These are phyloP conservation scores for Allomyces javanicus DNA, from an alignment of 192 early-diverging fungal genomes.

Conservation along the genomic window DNA sequence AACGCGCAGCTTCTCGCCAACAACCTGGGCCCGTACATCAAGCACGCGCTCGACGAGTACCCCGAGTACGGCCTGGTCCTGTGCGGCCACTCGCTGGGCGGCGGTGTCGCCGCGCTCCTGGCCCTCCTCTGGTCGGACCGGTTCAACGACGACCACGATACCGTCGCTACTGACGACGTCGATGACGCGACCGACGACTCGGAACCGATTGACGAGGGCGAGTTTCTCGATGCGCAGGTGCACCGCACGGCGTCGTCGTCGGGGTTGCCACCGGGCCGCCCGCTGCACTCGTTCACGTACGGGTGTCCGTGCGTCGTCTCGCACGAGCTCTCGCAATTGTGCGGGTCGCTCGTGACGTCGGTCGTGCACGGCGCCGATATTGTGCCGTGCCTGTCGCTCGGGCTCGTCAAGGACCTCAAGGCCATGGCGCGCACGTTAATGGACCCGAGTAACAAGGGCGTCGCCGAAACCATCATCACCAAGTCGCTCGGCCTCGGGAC, in stretches of 20 bases:
- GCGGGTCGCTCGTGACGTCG: constrained; percentile 51
- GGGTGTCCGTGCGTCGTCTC: constrained; percentile 64
- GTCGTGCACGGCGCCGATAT: constrained; percentile 68
- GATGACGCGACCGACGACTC: background rate
- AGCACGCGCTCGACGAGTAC: constrained; percentile 42
- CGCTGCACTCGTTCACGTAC: constrained; percentile 68
- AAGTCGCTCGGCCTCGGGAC: constrained; percentile 28
- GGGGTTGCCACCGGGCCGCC: constrained; percentile 44
- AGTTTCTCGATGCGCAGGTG: constrained; percentile 4
- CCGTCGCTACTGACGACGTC: no score
- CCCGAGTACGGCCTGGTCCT: constrained; percentile 64
- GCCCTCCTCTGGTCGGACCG: constrained; percentile 56
- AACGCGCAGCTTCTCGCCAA: constrained; percentile 49
- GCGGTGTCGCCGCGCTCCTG: constrained; percentile 60
- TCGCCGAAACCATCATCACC: constrained; percentile 44
- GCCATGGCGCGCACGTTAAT: constrained; percentile 42
- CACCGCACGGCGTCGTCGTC: constrained; percentile 10
- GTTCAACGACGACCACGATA: constrained; percentile 2
- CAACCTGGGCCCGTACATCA: constrained; percentile 50
- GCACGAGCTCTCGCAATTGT: constrained; percentile 42
- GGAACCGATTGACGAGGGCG: background rate
- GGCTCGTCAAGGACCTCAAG: constrained; percentile 52
- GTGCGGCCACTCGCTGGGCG: constrained; percentile 76
- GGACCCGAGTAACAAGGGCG: constrained; percentile 26
- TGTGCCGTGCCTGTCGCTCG: constrained; percentile 53